Base-by-base conservation (phyloP, 805 yeast species). In the Cephaloascus albidus region DNA sequence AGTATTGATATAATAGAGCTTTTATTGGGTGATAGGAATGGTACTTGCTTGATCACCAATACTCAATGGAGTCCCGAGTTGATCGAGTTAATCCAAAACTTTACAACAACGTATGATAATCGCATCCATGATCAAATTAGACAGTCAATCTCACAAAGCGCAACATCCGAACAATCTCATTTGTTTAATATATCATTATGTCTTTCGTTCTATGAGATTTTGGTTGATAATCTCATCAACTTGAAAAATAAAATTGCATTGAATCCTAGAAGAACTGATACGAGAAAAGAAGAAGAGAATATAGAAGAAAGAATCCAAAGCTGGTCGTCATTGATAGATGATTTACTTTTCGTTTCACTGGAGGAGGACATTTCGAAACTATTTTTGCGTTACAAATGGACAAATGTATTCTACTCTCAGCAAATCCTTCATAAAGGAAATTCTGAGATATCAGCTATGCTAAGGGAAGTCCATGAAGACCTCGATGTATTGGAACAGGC, bases 321-420 rank as follows among this genome's bases (percentile, higher is more conserved):
- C 34, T 82, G 89, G 89, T 41, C 54, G 2, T 39, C 45, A 1
- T 36, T 66, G 12, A 46, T 72, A n/a, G 57, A 59, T 2, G 61
- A 56, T 23, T 41, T 50, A 10, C 43, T 57, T 31, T 44, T 45
- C 10, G 17, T 38, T 5, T 18, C 38, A 3, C 28, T 15, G 10
- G 31, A 10, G 38, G 40, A 6, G 33, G 37, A 4, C 38, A 31
- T 2, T 12, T 18, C 12, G 35, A 36, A 18, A 3, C 30, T 36
- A 8, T 42, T 28, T 4, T 46, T 40, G 38, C 45, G 67, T 18
- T 61, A 45, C 42, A 47, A 40, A 31, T 68, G 74, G 74, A 51
- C 61, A n/a, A 43, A 52, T n/a, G 50, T 55, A 4, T 51, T 52
- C 17, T 51, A 47, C 28, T 55, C 55, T 2, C 53, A 57, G 28